Conservation (phyloP, 768 basidiomycete species). For the Mycena leptocephala region DNA sequence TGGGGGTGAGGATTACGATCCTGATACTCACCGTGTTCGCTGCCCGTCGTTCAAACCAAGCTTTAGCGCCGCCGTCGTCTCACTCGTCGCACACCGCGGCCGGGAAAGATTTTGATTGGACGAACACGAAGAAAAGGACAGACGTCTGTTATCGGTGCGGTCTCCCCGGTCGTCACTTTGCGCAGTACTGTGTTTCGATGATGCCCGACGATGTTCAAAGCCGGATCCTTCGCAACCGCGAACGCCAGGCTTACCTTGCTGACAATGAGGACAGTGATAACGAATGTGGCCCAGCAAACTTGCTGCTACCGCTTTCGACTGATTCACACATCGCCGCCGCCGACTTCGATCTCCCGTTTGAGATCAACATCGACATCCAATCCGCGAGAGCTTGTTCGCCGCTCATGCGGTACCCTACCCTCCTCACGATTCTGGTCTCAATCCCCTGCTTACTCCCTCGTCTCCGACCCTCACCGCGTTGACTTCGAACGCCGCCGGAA, state of each 20-base stretch:
- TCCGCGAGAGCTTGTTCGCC: too few species aligned
- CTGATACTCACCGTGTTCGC: neutral
- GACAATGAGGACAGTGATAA: neutral
- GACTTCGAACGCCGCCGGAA: neutral
- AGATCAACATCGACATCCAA: too few species aligned
- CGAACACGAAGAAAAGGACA: constrained; percentile 6
- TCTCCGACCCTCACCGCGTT: neutral
- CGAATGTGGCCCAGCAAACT: too few species aligned
- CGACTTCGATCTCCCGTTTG: too few species aligned
- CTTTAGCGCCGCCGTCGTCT: too few species aligned
- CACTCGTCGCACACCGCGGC: neutral
- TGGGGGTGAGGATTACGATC: neutral
- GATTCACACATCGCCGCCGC: too few species aligned
- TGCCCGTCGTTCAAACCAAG: neutral
- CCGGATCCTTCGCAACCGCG: neutral
- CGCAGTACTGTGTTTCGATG: constrained; percentile 4
- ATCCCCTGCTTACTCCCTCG: neutral
- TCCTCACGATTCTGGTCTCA: neutral
- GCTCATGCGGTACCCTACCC: neutral
- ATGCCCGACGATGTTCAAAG: constrained; percentile 11
- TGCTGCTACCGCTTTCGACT: too few species aligned
- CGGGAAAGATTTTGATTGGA: constrained; percentile 11
- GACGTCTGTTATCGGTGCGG: constrained; percentile 5
- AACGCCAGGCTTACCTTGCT: neutral
- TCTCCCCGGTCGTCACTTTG: constrained; percentile 13